phyloP scores from a whole-genome alignment of 2,329 filamentous ascomycete species.

The Xylaria sp. region DNA sequence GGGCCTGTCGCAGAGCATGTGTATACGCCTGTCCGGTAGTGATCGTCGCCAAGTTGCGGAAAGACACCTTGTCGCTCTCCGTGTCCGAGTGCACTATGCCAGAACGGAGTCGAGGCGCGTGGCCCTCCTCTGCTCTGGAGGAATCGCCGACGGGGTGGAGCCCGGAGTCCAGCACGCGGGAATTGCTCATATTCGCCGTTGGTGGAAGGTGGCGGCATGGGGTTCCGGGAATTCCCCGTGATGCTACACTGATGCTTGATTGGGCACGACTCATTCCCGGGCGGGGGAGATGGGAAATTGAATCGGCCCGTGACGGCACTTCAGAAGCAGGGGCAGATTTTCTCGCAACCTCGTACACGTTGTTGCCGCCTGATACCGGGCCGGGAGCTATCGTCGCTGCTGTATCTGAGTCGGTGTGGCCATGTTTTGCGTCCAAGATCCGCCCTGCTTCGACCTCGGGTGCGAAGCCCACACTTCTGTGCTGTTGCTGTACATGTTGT shows the following conservation, averaged over 20 bases:
- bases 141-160: slow-evolving; percentile 19
- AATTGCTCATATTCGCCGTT: slow-evolving; percentile 40
- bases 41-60: slow-evolving; percentile 38
- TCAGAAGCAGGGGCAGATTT: slow-evolving; percentile 2
- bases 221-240: slow-evolving; percentile 10
- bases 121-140: slow-evolving; percentile 22
- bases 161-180: slow-evolving; percentile 42
- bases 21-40: slow-evolving; percentile 64
- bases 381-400: neutral
- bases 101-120: neutral
- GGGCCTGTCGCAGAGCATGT: slow-evolving; percentile 65
- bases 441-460: slow-evolving; percentile 33
- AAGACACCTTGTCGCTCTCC: slow-evolving; percentile 48
- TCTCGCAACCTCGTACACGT: neutral
- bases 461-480: slow-evolving; percentile 57
- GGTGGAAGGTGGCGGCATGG: slow-evolving; percentile 15
- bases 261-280: slow-evolving; percentile 23
- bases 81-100: slow-evolving; percentile 36
- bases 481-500: slow-evolving; percentile 20
- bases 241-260: slow-evolving; percentile 18
- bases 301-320: neutral
- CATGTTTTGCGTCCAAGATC: slow-evolving; percentile 15
- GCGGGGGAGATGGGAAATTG: slow-evolving; percentile 29
- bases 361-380: neutral
- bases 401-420: slow-evolving; percentile 5